Evolutionary conservation across 257 asterid species (phyloP), one percentile per base, ranked within the genome.

Genomic region (Solanum corneliomulleri): DNA sequence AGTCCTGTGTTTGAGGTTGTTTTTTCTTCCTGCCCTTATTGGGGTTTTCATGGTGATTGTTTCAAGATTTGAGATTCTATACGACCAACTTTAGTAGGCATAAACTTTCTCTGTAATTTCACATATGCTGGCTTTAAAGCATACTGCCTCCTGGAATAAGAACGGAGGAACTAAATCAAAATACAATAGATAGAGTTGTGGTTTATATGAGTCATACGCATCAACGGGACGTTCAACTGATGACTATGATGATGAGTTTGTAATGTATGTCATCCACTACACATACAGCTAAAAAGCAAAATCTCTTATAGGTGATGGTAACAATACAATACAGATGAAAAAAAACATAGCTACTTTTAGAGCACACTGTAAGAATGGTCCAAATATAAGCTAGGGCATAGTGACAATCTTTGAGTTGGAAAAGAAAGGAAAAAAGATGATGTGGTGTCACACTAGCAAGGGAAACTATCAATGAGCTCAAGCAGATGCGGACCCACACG

Each of bases 111-210:
- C 27, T 89, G 85, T 85, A 83, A 83, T 89, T 89, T 94, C 86
- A 93, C 90, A 56, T 96, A 95, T 88, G 94, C 93, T n/a, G 99
- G 98, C 60, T 94, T 94, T 87, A 92, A 95, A 13, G 99, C 99
- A 80, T 88, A 90, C 4, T 88, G 91, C 7, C 92, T 92, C 31
- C 99, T 95, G 93, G 89, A 89, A 66, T 88, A 86, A 82, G 47
- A 71, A 44, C 13, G 52, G 76, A 15, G 23, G 86, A 27, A 52
- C 52, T 80, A 42, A 84, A 25, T 27, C 21, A 52, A 68, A 45
- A 89, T 16, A 23, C 25, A 66, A 52, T 39, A 83, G 71, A 23
- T 86, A 62, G 35, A 35, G 37, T 56, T 37, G 72, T 33, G 86
- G n/a, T 88, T 76, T 56, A 25, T 69, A 39, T 45, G 70, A 41